These are phyloP conservation scores for Eremomyces bilateralis DNA, from an alignment of 495 filamentous ascomycete species.

Conservation along the genomic window DNA sequence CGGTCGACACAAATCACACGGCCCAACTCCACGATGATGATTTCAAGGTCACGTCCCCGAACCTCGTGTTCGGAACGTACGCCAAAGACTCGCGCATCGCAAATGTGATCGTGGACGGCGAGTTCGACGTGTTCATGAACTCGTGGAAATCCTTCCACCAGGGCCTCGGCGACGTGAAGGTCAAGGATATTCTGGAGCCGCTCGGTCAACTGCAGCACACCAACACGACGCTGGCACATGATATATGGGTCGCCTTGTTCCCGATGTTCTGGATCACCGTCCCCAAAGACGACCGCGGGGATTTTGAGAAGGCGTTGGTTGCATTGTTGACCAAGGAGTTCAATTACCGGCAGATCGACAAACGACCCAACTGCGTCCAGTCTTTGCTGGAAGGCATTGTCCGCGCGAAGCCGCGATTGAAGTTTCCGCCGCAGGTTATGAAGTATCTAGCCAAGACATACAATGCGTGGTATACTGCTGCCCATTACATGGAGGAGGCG, in stretches of 20 bases:
- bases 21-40: slow-evolving; percentile 64
- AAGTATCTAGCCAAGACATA: slow-evolving; percentile 83
- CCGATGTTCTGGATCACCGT: slow-evolving; percentile 82
- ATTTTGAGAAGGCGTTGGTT: slow-evolving; percentile 76
- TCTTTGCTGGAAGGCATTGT: slow-evolving; percentile 71
- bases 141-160: slow-evolving; percentile 59
- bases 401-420: slow-evolving; percentile 60
- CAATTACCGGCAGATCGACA: slow-evolving; percentile 81
- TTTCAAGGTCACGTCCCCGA: slow-evolving; percentile 50
- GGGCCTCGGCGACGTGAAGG: slow-evolving; percentile 63
- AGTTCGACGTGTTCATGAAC: slow-evolving; percentile 57
- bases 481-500: slow-evolving; percentile 63
- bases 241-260: slow-evolving; percentile 80
- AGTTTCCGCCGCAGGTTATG: slow-evolving; percentile 83
- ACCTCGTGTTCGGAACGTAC: slow-evolving; percentile 44
- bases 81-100: slow-evolving; percentile 50
- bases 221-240: slow-evolving; percentile 53
- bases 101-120: slow-evolving; percentile 54
- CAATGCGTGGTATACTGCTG: slow-evolving; percentile 85
- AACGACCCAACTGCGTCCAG: slow-evolving; percentile 82
- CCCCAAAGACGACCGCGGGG: slow-evolving; percentile 68
- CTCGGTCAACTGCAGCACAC: slow-evolving; percentile 88
- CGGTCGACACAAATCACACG: slow-evolving; percentile 59
- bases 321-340: slow-evolving; percentile 80
- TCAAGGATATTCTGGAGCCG: slow-evolving; percentile 73